Evolutionary conservation across 2,329 filamentous ascomycete genomes (phyloP).

Genomic region (Penicillium brevicompactum): DNA sequence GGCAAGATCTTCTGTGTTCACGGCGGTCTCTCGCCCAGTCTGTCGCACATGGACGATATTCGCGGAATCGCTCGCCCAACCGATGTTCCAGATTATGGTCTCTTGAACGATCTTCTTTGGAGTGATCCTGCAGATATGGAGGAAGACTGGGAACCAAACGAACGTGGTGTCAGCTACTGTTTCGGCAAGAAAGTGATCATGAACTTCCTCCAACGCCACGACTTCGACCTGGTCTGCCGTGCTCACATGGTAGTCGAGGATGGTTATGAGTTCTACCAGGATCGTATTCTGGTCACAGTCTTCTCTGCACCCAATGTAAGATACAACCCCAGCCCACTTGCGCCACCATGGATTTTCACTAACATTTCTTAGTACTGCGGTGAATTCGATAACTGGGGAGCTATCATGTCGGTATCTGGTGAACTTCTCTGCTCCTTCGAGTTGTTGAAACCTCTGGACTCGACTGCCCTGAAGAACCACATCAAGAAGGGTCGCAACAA

Average conservation of each 20-base stretch:
- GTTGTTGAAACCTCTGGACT: constrained; percentile 92
- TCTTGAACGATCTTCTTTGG: constrained; percentile 95
- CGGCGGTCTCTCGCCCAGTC: constrained; percentile 85
- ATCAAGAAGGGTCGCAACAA: constrained; percentile 98
- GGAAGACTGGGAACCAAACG: constrained; percentile 95
- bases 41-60: constrained; percentile 98
- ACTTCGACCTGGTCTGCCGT: constrained; percentile 95
- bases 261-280: constrained; percentile 98
- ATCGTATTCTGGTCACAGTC: constrained; percentile 90
- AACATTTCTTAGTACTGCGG: constrained; percentile 76
- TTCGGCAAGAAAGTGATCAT: constrained; percentile 98
- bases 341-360: constrained; percentile 22
- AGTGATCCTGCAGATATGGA: constrained; percentile 98
- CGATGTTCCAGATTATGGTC: constrained; percentile 93
- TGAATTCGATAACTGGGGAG: constrained; percentile 99
- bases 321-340: constrained; percentile 23
- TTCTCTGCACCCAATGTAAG: constrained; percentile 96
- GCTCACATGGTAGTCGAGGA: constrained; percentile 99
- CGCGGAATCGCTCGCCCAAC: constrained; percentile 93
- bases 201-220: constrained; percentile 89
- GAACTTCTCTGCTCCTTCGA: constrained; percentile 97
- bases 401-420: constrained; percentile 94
- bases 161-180: constrained; percentile 95
- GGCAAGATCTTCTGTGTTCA: constrained; percentile 98
- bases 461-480: constrained; percentile 92